Evolutionary conservation across 345 rosid genomes (phyloP), one percentile per base, ranked within the genome.

Genomic region (Raphanus raphanistrum): DNA sequence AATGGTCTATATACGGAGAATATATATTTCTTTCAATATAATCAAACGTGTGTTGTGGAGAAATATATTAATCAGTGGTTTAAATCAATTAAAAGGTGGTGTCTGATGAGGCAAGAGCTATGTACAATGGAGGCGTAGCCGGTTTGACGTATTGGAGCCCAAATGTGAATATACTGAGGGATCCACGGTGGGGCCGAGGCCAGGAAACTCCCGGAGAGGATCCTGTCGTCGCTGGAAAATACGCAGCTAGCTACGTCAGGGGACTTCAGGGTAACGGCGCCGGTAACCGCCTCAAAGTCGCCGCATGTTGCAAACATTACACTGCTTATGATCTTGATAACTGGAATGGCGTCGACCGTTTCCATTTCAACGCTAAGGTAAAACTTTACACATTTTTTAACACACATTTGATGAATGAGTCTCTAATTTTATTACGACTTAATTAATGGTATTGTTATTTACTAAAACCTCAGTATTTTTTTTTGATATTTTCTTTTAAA

Each of bases 131-230:
- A 67, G 93, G 94, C 43, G 76, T 66, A 66, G 91, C 90, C 1
- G 93, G 94, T 12, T 68, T 94, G 72, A 88, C 94, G 26, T 89
- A 71, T 60, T 89, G 93, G 98, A 90, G 95, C 48, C 97, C 97
- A 15, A 89, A 89, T 62, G 93, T 92, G 15, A 90, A 92, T 74
- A 85, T 94, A 55, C 81, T 92, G 57, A 79, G 98, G 17, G 98
- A 94, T 78, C 98, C 98, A 0, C 80, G 97, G 66, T 92, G 96
- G 98, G 98, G 97, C 11, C 81, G 92, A 1, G 93, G 95, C 41
- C 98, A 90, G 71, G 98, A 92, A 78, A 92, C 97, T n/a, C 95
- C 94, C 3, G 98, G 98, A 0, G 98, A 94, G 77, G 98, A 92
- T 73, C 98, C 98, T 0, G 84, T 90, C 3, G 26, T 92, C 10